These are phyloP conservation scores for Ophiostoma montium DNA, from an alignment of 2,329 filamentous ascomycete species.

Conservation along the genomic window DNA sequence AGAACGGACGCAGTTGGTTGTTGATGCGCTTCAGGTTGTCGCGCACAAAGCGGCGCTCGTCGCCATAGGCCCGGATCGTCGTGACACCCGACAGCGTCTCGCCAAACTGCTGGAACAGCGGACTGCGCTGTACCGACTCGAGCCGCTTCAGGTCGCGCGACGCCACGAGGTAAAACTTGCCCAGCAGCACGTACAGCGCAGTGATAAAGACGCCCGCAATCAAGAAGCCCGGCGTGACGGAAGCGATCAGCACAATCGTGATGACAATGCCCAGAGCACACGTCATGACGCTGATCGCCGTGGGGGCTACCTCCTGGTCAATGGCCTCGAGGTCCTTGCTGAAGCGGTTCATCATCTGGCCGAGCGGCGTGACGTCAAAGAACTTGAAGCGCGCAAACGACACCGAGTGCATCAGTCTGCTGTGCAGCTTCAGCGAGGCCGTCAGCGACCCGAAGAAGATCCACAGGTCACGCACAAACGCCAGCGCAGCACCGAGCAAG, in stretches of 20 bases:
- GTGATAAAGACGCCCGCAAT: slow-evolving; percentile 78
- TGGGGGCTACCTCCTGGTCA: slow-evolving; percentile 88
- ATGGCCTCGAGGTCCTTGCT: slow-evolving; percentile 93
- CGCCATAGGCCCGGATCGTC: slow-evolving; percentile 91
- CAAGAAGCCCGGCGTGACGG: slow-evolving; percentile 82
- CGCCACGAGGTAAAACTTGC: slow-evolving; percentile 75
- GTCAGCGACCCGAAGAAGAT: slow-evolving; percentile 85
- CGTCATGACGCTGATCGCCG: slow-evolving; percentile 65
- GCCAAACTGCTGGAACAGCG: slow-evolving; percentile 93
- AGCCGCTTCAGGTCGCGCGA: slow-evolving; percentile 93
- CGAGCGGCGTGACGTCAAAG: slow-evolving; percentile 90
- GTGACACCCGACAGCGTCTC: slow-evolving; percentile 91
- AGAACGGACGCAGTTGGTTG: slow-evolving; percentile 80
- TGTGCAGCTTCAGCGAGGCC: slow-evolving; percentile 75
- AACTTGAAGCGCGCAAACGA: slow-evolving; percentile 91
- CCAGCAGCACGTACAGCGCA: slow-evolving; percentile 66
- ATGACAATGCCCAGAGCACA: slow-evolving; percentile 57
- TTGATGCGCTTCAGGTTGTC: slow-evolving; percentile 86
- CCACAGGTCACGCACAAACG: slow-evolving; percentile 70
- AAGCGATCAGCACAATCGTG: slow-evolving; percentile 73
- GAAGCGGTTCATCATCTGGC: slow-evolving; percentile 96
- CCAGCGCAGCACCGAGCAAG: slow-evolving; percentile 61
- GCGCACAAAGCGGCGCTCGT: slow-evolving; percentile 81
- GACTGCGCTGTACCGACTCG: slow-evolving; percentile 87
- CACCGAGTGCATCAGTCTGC: slow-evolving; percentile 61